Evolutionary conservation across 305 asterid genomes (phyloP).

Genomic region (Nicotiana rustica): DNA sequence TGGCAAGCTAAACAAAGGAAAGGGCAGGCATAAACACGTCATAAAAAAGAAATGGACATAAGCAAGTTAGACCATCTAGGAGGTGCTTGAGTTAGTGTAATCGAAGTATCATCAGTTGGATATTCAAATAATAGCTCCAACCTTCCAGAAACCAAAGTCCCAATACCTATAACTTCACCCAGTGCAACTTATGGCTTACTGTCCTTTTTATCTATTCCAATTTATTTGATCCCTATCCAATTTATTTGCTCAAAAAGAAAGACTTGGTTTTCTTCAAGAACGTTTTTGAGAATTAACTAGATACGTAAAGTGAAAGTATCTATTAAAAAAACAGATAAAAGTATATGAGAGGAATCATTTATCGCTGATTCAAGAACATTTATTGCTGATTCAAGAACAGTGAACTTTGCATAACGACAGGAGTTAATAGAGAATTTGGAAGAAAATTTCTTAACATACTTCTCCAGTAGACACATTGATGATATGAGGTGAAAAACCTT

Average conservation of each 20-base stretch:
- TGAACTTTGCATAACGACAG: neutral
- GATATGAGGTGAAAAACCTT: constrained; percentile 55
- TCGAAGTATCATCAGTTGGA: neutral
- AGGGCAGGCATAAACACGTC: too few relatives aligned
- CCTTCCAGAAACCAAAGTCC: neutral
- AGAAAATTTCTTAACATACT: constrained; percentile 42
- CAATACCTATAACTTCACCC: neutral
- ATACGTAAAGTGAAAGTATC: constrained; percentile 10
- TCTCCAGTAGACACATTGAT: constrained; percentile 56
- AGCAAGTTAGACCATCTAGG: neutral
- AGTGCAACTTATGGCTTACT: neutral
- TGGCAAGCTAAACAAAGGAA: neutral
- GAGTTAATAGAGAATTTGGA: constrained; percentile 5
- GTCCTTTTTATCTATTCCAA: neutral
- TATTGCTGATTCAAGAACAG: neutral
- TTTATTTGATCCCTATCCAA: neutral
- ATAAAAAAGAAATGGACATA: neutral
- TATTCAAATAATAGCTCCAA: neutral
- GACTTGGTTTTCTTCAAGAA: neutral
- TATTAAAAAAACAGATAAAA: neutral
- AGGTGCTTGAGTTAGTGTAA: constrained; percentile 1
- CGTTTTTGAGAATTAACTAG: constrained; percentile 11
- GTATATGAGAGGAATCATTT: constrained; percentile 1
- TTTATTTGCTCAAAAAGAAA: constrained; percentile 21
- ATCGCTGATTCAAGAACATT: neutral